Base-by-base conservation (phyloP, 2,329 filamentous ascomycete species). In the Fusarium nurragi region DNA sequence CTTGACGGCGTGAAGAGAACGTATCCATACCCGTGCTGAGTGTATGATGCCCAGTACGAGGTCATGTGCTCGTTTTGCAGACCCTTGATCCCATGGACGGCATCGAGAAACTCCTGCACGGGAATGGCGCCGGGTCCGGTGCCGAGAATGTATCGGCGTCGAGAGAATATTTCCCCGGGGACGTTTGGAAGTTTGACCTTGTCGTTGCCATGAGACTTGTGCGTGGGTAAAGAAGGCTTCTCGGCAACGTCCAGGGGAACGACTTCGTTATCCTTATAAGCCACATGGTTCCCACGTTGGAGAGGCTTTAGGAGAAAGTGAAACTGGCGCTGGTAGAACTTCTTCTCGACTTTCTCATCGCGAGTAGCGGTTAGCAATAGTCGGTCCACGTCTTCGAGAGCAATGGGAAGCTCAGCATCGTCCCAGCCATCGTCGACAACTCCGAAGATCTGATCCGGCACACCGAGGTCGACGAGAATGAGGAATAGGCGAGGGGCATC, bases 401-500 rank as follows among this genome's bases (percentile, higher is more conserved):
- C 80, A 44, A 93, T 82, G 6, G 91, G 91, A 38, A 94, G 79
- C 76, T 94, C 90, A 50, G 87, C 84, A 71, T 94, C 91, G 67
- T 91, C 89, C 90, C 90, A 92, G 21, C 88, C 90, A 71, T 90
- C 87, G 75, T 93, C 90, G 56, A 93, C 87, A 49, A 91, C 81
- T 38, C 86, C 86, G 71, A 93, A 93, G 60, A 93, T 92, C 73
- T 90, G 88, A 68, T 91, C 88, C 1, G 90, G 86, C 12, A 90
- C 82, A 28, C 87, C 88, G 22, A 92, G 79, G 69, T 93, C 90
- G 51, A 87, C 81, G 23, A 93, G 80, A 36, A 92, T 88, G 43
- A 94, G 79, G 71, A 93, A 93, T 36, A 93, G 80, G 43, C 88
- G 83, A 71, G 87, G 88, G 8, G 89, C 88, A 68, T 88, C 89